phyloP scores from a whole-genome alignment of 331 rosid species.

The Quercus tomentella region DNA sequence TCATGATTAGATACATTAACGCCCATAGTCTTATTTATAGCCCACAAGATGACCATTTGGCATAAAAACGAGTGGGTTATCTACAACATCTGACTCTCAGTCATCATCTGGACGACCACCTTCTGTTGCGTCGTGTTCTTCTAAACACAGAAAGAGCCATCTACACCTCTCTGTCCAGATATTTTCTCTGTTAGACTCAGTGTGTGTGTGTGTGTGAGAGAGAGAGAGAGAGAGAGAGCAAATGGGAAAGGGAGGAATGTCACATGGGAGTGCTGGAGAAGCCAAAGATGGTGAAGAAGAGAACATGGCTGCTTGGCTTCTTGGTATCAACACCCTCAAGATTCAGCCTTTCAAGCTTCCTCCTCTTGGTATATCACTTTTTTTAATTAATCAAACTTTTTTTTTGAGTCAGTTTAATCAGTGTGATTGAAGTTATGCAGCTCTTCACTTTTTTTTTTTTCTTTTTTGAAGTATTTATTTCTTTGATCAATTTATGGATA shows the following conservation, averaged over 20 bases:
- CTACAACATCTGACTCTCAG: no score
- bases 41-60: no score
- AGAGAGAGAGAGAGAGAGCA: constrained; percentile 4
- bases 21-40: no score
- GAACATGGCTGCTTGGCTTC: constrained; percentile 97
- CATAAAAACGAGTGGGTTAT: no score
- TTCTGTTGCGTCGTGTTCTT: no score
- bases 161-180: background rate
- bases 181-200: background rate
- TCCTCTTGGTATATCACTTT: constrained; percentile 53
- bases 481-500: background rate
- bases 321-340: constrained; percentile 69
- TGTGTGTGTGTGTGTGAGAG: background rate
- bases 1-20: no score
- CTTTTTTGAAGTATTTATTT: background rate
- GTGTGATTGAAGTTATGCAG: background rate
- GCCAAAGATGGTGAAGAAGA: constrained; percentile 38
- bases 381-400: background rate
- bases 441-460: background rate
- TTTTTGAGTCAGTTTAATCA: background rate
- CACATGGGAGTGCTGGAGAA: constrained; percentile 42
- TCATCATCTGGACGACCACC: no score
- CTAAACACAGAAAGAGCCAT: background rate
- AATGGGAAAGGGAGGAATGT: constrained; percentile 84
- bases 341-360: constrained; percentile 91